Evolutionary conservation across 2,329 filamentous ascomycete species (phyloP).

Genomic region (Penicillium sp.): DNA sequence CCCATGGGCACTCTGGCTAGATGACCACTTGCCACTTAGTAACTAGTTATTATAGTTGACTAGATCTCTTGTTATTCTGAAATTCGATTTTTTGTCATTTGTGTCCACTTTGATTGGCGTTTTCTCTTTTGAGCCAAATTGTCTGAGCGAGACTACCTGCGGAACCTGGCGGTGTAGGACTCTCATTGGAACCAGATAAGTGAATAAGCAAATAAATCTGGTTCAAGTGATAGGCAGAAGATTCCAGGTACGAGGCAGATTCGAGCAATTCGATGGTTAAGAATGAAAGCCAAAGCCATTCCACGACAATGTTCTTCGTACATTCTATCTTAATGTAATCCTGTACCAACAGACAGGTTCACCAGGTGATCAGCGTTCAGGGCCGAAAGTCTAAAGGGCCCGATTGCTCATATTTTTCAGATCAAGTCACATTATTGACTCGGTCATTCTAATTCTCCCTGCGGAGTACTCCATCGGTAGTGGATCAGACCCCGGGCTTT

Average conservation of each 20-base stretch:
- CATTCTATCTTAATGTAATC: background rate
- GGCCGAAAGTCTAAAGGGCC: slow-evolving; percentile 5
- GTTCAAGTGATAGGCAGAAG: background rate
- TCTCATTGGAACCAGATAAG: background rate
- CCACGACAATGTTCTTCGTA: background rate
- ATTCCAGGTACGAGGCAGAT: background rate
- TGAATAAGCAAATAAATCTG: background rate
- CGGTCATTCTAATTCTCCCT: background rate
- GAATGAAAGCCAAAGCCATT: background rate
- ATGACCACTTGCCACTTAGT: background rate
- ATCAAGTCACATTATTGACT: background rate
- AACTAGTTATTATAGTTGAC: too few species aligned
- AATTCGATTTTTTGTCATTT: too few species aligned
- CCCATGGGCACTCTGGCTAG: background rate
- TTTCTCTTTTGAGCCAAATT: background rate
- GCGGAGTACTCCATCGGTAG: background rate
- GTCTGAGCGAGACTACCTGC: background rate
- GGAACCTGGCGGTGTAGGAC: slow-evolving; percentile 8
- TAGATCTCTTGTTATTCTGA: too few species aligned
- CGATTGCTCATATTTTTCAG: slow-evolving; percentile 9
- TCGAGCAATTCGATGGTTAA: background rate
- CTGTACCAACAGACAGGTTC: background rate
- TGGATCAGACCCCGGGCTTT: slow-evolving; percentile 1
- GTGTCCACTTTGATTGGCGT: background rate
- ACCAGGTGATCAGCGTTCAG: slow-evolving; percentile 6